phyloP scores from a whole-genome alignment of 768 basidiomycete genomes.

The Phanerochaete sordida region DNA sequence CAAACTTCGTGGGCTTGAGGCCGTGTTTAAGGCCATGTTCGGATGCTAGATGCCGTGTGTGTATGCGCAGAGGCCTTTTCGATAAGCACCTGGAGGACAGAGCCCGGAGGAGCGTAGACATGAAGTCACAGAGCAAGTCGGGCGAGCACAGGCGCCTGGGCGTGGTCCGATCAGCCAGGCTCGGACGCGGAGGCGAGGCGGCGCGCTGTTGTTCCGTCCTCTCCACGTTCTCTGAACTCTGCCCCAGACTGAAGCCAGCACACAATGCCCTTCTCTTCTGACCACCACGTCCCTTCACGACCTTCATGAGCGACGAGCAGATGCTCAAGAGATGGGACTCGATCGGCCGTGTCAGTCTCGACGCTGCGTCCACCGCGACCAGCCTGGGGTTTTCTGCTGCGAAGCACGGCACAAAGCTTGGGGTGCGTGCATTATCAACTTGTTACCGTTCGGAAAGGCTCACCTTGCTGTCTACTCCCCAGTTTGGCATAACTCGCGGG shows the following conservation, averaged over 20 bases:
- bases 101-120: slow-evolving; percentile 10
- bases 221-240: background rate
- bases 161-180: background rate
- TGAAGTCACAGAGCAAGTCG: background rate
- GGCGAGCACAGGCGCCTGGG: background rate
- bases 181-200: background rate
- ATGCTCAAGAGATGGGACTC: slow-evolving; percentile 38
- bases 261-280: background rate
- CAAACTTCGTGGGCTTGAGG: slow-evolving; percentile 70
- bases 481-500: slow-evolving; percentile 70
- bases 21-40: slow-evolving; percentile 24
- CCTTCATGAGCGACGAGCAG: background rate
- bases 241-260: background rate
- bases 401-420: slow-evolving; percentile 64
- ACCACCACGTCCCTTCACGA: background rate
- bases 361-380: slow-evolving; percentile 60
- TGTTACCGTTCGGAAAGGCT: slow-evolving; percentile 4
- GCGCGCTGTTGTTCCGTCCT: background rate
- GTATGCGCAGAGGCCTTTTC: background rate
- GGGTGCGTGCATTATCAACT: slow-evolving; percentile 39
- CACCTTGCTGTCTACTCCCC: background rate
- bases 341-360: slow-evolving; percentile 54
- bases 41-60: slow-evolving; percentile 28
- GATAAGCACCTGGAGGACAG: background rate
- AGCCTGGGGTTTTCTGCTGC: slow-evolving; percentile 66